phyloP scores from a whole-genome alignment of 495 filamentous ascomycete genomes.

The Aspergillus hancockii region DNA sequence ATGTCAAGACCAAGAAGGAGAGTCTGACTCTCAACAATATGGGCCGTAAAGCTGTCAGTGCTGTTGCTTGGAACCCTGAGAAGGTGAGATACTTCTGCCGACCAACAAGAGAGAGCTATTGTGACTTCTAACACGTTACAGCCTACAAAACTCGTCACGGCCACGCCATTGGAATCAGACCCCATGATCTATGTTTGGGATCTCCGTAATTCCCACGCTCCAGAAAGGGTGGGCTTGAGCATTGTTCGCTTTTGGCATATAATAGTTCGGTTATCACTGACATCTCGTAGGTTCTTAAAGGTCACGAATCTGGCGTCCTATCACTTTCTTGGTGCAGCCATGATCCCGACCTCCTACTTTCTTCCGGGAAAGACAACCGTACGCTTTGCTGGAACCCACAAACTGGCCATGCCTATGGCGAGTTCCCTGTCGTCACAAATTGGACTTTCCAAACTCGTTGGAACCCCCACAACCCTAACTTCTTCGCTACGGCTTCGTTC shows the following conservation, averaged over 20 bases:
- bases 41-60: conserved; percentile 88
- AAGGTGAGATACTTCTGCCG: conserved; percentile 43
- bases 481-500: conserved; percentile 93
- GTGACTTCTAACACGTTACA: conserved; percentile 25
- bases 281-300: conserved; percentile 62
- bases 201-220: conserved; percentile 91
- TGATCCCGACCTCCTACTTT: conserved; percentile 86
- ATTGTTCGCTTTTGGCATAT: not conserved
- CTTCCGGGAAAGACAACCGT: conserved; percentile 94
- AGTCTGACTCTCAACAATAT: conserved; percentile 91
- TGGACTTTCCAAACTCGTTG: conserved; percentile 97
- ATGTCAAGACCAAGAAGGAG: conserved; percentile 95
- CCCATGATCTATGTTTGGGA: conserved; percentile 93
- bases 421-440: conserved; percentile 96
- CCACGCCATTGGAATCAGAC: conserved; percentile 86
- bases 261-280: conserved; percentile 11
- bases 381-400: conserved; percentile 97
- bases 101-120: not conserved
- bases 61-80: conserved; percentile 95
- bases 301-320: conserved; percentile 89
- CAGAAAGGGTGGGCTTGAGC: conserved; percentile 62
- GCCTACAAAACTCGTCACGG: conserved; percentile 89
- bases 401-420: conserved; percentile 79
- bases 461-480: conserved; percentile 87
- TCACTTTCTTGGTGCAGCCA: conserved; percentile 96